Evolutionary conservation across 2,329 filamentous ascomycete genomes (phyloP).

Genomic region (Amphichorda felina): DNA sequence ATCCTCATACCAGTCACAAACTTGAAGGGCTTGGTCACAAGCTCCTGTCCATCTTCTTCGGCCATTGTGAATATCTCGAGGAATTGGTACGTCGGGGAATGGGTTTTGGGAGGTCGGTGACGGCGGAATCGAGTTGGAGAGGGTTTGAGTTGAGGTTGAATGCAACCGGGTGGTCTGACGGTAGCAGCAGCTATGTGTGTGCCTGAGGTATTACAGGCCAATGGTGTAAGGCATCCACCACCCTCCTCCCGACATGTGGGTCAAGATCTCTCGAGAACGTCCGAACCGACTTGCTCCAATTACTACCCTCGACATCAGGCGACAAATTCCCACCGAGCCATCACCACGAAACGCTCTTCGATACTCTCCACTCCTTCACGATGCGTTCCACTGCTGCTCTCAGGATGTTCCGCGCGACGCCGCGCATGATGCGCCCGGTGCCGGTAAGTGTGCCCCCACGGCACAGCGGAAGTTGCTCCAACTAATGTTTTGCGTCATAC

Average conservation of each 20-base stretch:
- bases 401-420: constrained; percentile 55
- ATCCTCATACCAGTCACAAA: constrained; percentile 86
- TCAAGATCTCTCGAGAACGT: constrained; percentile 7
- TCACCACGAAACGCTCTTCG: background rate
- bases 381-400: constrained; percentile 58
- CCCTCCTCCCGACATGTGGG: constrained; percentile 16
- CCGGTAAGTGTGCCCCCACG: constrained; percentile 44
- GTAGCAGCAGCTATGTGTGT: constrained; percentile 13
- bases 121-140: constrained; percentile 7
- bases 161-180: constrained; percentile 26
- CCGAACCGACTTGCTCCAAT: constrained; percentile 11
- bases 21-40: constrained; percentile 98
- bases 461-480: background rate
- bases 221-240: constrained; percentile 20
- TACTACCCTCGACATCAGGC: constrained; percentile 4
- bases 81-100: background rate
- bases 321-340: constrained; percentile 2
- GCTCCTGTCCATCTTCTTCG: constrained; percentile 67
- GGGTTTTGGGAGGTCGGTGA: constrained; percentile 7
- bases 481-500: constrained; percentile 15
- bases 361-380: constrained; percentile 18
- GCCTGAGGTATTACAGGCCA: constrained; percentile 25
- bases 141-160: constrained; percentile 18
- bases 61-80: constrained; percentile 58
- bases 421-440: constrained; percentile 56